Evolutionary conservation across 495 filamentous ascomycete species (phyloP).

Genomic region (Niebla homalea): DNA sequence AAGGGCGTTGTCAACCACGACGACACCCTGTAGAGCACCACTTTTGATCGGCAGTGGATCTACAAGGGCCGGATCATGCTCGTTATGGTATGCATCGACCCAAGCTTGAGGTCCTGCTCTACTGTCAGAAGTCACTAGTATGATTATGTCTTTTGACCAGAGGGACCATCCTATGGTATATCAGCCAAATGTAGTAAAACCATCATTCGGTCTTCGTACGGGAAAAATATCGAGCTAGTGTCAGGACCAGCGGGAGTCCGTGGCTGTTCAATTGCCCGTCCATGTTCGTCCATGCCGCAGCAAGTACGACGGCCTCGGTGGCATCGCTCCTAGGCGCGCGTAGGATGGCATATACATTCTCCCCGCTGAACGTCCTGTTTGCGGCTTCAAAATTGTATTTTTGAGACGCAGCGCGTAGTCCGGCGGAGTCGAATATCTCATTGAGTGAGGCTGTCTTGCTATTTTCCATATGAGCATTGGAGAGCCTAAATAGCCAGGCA

Average conservation of each 20-base stretch:
- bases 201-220: conserved; percentile 35
- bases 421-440: conserved; percentile 58
- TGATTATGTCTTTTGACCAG: conserved; percentile 97
- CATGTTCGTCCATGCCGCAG: conserved; percentile 78
- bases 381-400: conserved; percentile 65
- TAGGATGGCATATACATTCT: conserved; percentile 92
- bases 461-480: neutral
- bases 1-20: conserved; percentile 87
- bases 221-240: conserved; percentile 88
- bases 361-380: conserved; percentile 59
- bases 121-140: conserved; percentile 79
- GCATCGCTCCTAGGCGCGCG: conserved; percentile 91
- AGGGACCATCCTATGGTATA: conserved; percentile 64
- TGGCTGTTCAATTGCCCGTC: conserved; percentile 69
- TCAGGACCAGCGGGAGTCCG: conserved; percentile 72
- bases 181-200: conserved; percentile 16
- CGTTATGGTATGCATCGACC: conserved; percentile 94
- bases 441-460: conserved; percentile 58
- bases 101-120: conserved; percentile 86
- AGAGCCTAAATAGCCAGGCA: conserved; percentile 28
- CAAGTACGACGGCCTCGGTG: conserved; percentile 91
- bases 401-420: conserved; percentile 76
- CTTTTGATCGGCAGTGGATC: conserved; percentile 79
- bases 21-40: conserved; percentile 80
- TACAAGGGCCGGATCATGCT: conserved; percentile 52